Percentiles rank a stretch among this genome's conserved stretches.
These are phyloP conservation scores for Talaromyces liani DNA, from an alignment of 495 filamentous ascomycete genomes.

Conservation along the genomic window DNA sequence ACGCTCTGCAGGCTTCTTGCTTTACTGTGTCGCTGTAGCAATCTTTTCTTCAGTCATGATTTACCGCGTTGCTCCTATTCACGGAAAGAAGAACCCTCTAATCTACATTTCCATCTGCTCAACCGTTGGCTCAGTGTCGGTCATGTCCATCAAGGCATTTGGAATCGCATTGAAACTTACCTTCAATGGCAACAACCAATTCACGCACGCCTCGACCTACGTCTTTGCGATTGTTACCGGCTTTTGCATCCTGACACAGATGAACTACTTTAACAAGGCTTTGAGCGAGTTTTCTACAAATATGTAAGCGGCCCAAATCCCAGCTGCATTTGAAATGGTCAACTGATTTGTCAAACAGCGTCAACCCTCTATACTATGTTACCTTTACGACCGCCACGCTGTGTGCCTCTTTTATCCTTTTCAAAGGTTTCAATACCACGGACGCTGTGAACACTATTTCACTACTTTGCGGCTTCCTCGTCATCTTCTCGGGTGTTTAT, in stretches of 20 bases:
- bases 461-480: slow-evolving; percentile 84
- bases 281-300: slow-evolving; percentile 94
- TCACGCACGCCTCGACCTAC: slow-evolving; percentile 87
- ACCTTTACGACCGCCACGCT: slow-evolving; percentile 98
- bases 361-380: slow-evolving; percentile 98
- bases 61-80: slow-evolving; percentile 78
- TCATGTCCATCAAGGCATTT: slow-evolving; percentile 98
- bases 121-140: slow-evolving; percentile 89
- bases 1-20: slow-evolving; percentile 62
- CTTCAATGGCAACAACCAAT: slow-evolving; percentile 85
- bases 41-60: slow-evolving; percentile 90
- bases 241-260: slow-evolving; percentile 94
- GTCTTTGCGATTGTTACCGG: slow-evolving; percentile 89
- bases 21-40: slow-evolving; percentile 70
- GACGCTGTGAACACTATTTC: slow-evolving; percentile 91
- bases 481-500: slow-evolving; percentile 96
- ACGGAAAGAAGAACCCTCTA: slow-evolving; percentile 91
- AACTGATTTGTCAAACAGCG: slow-evolving; percentile 43
- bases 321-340: slow-evolving; percentile 19
- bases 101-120: slow-evolving; percentile 97
- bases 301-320: slow-evolving; percentile 56
- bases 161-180: slow-evolving; percentile 95
- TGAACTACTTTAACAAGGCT: slow-evolving; percentile 99
- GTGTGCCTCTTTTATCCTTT: slow-evolving; percentile 93
- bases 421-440: slow-evolving; percentile 94